phyloP scores from a whole-genome alignment of 2,329 filamentous ascomycete genomes.

The Aspergillus tanneri region DNA sequence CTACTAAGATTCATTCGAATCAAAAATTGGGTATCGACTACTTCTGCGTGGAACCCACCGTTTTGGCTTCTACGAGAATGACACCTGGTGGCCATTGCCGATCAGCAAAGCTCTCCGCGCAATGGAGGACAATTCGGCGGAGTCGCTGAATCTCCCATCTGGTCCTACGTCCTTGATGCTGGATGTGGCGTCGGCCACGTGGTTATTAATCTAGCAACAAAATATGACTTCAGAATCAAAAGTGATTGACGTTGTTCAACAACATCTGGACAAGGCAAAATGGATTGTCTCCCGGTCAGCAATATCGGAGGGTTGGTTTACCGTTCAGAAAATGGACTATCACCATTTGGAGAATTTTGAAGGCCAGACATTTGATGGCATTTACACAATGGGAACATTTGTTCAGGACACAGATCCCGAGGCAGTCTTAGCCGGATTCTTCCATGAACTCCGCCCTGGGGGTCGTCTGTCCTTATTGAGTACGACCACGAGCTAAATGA shows the following conservation, averaged over 20 bases:
- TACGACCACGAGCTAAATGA: constrained; percentile 45
- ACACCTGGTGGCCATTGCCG: constrained; percentile 52
- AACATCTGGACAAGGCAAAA: constrained; percentile 48
- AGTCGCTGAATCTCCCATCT: constrained; percentile 36
- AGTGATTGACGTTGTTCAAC: constrained; percentile 53
- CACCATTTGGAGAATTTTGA: constrained; percentile 49
- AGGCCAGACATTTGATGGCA: constrained; percentile 47
- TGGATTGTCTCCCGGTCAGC: constrained; percentile 37
- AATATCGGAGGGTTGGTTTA: constrained; percentile 26
- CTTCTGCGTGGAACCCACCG: constrained; percentile 52
- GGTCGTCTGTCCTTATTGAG: constrained; percentile 49
- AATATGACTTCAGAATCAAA: constrained; percentile 41
- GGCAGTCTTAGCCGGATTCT: constrained; percentile 48
- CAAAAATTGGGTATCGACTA: constrained; percentile 34
- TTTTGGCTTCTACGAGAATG: constrained; percentile 51
- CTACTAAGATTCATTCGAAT: constrained; percentile 50
- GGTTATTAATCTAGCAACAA: constrained; percentile 49
- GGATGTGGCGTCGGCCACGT: constrained; percentile 43
- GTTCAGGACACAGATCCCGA: constrained; percentile 53
- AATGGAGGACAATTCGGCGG: constrained; percentile 54
- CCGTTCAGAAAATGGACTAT: constrained; percentile 50
- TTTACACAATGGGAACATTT: constrained; percentile 59
- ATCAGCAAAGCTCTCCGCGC: constrained; percentile 42
- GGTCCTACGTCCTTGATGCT: constrained; percentile 40
- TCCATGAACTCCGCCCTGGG: constrained; percentile 50